phyloP scores from a whole-genome alignment of 129 eudicot species.

The Lactuca sativa region DNA sequence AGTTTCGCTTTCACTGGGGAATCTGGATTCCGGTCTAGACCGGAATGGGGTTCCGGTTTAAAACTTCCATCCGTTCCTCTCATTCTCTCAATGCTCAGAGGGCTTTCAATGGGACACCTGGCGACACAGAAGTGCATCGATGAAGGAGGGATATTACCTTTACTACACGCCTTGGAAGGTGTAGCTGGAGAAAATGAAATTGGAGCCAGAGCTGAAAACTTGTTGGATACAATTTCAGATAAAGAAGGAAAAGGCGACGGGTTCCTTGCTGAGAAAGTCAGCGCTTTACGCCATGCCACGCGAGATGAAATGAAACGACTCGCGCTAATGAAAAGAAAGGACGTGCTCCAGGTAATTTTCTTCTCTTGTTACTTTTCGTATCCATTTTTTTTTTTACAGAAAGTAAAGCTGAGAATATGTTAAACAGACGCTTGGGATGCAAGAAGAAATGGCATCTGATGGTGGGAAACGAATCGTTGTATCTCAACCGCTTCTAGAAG shows the following conservation, averaged over 20 bases:
- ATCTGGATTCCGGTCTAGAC: constrained; percentile 66
- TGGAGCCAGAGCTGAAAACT: constrained; percentile 96
- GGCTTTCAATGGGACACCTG: constrained; percentile 93
- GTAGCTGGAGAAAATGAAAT: constrained; percentile 97
- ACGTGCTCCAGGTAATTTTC: constrained; percentile 75
- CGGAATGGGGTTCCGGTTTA: constrained; percentile 71
- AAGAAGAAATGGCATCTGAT: constrained; percentile 75
- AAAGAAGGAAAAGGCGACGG: constrained; percentile 89
- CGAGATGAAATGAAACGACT: constrained; percentile 94
- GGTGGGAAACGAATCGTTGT: constrained; percentile 94
- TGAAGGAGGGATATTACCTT: constrained; percentile 76
- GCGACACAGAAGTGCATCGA: constrained; percentile 81
- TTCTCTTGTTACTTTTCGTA: neutral
- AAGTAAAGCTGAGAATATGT: neutral
- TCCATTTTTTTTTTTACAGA: no score
- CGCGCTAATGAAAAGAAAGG: constrained; percentile 82
- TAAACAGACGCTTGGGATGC: constrained; percentile 83
- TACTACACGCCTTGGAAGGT: constrained; percentile 95
- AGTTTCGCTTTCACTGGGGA: constrained; percentile 79
- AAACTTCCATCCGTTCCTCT: constrained; percentile 90
- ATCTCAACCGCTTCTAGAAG: constrained; percentile 82
- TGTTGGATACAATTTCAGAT: constrained; percentile 87
- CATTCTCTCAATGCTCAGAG: constrained; percentile 91
- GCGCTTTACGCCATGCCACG: constrained; percentile 75
- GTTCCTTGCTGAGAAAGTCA: constrained; percentile 67